Conservation (phyloP, 2,329 filamentous ascomycete genomes). For the Coniella vitis region DNA sequence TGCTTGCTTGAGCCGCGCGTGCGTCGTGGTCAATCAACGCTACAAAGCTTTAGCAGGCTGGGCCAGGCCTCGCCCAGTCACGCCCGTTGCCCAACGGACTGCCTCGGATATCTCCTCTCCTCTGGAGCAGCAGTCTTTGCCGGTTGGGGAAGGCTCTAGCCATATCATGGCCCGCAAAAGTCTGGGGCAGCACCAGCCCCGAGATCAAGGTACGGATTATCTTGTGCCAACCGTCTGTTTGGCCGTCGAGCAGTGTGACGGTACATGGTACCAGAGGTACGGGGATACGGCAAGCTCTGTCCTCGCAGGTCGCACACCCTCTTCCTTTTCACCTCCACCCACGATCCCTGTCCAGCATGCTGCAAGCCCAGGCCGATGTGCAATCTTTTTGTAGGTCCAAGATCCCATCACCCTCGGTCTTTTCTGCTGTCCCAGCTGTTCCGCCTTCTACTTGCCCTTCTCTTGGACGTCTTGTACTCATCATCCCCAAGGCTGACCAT, state of each 20-base stretch:
- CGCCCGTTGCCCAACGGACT: neutral
- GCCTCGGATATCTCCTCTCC: neutral
- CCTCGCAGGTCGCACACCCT: no score
- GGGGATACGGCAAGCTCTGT: no score
- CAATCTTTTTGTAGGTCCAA: neutral
- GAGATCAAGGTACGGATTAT: neutral
- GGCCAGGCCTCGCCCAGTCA: no score
- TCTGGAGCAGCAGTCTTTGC: no score
- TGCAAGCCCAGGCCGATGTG: neutral
- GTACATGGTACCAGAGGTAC: no score
- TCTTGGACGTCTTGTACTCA: neutral
- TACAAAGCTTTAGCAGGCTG: no score
- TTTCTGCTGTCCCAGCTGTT: neutral
- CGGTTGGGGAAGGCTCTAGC: no score
- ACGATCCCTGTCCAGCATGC: constrained; percentile 4
- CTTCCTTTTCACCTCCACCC: neutral
- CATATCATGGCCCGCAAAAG: no score
- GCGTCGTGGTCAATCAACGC: no score
- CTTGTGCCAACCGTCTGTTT: neutral
- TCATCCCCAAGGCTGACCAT: neutral
- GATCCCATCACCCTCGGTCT: neutral
- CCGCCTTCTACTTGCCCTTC: neutral
- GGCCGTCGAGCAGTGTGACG: no score
- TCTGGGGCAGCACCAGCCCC: neutral
- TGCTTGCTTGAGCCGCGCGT: no score